Evolutionary conservation across 2,329 filamentous ascomycete species (phyloP), one percentile per base, ranked within the genome.

Genomic region (Monilinia laxa): DNA sequence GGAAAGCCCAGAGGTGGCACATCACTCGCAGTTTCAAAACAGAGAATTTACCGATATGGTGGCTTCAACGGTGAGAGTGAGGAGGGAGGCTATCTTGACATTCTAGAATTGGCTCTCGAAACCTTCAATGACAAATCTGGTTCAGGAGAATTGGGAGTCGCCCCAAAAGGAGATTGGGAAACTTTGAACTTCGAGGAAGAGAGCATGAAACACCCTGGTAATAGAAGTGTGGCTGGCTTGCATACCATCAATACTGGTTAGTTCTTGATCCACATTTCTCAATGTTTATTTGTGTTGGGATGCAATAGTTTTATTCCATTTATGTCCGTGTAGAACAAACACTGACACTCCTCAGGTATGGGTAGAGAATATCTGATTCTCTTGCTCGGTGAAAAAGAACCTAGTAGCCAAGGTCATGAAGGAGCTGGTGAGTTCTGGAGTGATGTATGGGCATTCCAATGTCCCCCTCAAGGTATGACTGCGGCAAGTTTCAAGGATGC

Each of bases 21-120:
- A 0, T 85, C 86, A 4, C 86, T 96, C 35, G 85, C 88, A 1
- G 83, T 88, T 63, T 83, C 82, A 55, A 82, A 84, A 64, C 85
- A 85, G 31, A 84, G 86, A 31, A 77, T 96, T 9, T 96, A 89
- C 78, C 84, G 92, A 38, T 93, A 92, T 80, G 91, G 92, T 69
- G 92, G 92, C 0, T 94, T 89, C 72, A 90, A 94, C 76, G 91
- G 90, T 0, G 80, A 82, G 55, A 79, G 75, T 0, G 90, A 93
- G 73, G 81, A 91, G 58, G 91, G 91, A 20, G 91, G 90, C 0
- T 82, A 83, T 67, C 74, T 96, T 16, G 91, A 96, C 74, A 83
- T 90, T 67, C 75, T 89, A 23, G 81, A 84, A 65, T 80, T 89
- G 12, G 81, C 78, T 23, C 78, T 87, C n/a, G 84, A 85, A 71